phyloP scores from a whole-genome alignment of 2,329 filamentous ascomycete genomes.

The Xylariales sp. region DNA sequence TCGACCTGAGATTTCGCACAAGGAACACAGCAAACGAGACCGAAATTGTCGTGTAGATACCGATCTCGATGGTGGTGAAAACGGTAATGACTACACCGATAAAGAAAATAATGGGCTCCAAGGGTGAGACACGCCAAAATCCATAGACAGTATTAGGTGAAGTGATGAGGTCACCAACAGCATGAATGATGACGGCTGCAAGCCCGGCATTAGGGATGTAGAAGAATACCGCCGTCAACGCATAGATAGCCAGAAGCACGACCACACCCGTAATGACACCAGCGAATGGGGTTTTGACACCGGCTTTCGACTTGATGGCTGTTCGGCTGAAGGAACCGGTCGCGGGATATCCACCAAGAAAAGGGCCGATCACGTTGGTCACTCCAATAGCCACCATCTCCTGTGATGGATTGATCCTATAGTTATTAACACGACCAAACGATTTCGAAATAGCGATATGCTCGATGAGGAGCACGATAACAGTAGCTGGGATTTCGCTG shows the following conservation, averaged over 20 bases:
- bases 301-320: conserved; percentile 96
- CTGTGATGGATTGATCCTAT: conserved; percentile 93
- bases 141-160: conserved; percentile 91
- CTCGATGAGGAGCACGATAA: conserved; percentile 96
- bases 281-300: conserved; percentile 89
- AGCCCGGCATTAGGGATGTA: conserved; percentile 88
- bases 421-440: conserved; percentile 95
- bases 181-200: conserved; percentile 93
- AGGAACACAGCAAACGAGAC: conserved; percentile 82
- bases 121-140: conserved; percentile 92
- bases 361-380: conserved; percentile 88
- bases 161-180: conserved; percentile 91
- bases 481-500: conserved; percentile 80
- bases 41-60: conserved; percentile 87
- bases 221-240: conserved; percentile 87
- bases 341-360: conserved; percentile 90
- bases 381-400: conserved; percentile 95
- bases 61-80: conserved; percentile 89
- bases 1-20: conserved; percentile 84
- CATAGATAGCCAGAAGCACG: conserved; percentile 90
- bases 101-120: conserved; percentile 94
- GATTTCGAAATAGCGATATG: conserved; percentile 98
- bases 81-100: conserved; percentile 90
- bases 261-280: conserved; percentile 88
- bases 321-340: conserved; percentile 97